Evolutionary conservation across 2,329 filamentous ascomycete genomes (phyloP), one percentile per base, ranked within the genome.

Genomic region (Aspergillus hiratsukae): DNA sequence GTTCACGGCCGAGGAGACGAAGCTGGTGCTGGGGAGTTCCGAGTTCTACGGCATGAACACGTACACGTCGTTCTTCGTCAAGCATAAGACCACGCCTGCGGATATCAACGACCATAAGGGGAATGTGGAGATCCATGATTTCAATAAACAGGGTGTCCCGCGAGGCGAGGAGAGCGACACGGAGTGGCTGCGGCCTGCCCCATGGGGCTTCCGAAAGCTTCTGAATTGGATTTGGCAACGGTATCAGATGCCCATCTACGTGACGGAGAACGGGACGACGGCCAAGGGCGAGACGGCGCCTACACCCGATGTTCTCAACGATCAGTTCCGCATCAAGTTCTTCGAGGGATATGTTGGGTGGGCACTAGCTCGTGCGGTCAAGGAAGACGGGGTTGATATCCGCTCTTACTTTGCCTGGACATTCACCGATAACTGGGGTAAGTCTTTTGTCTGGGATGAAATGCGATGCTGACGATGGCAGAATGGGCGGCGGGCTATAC

Each of bases 41-140:
- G 89, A 92, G 77, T 93, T 92, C 75, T 93, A 92, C 74, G 90
- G 89, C 70, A 91, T 91, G 88, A 92, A 93, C 78, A 87, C 89
- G 76, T 93, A 93, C 78, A 91, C 88, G 21, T 86, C 89, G 66
- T 89, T 91, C 78, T 93, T 89, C 75, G 83, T 92, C 75, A 85
- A 85, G 74, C 87, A 91, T 76, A 83, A 83, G 66, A 78, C 80
- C 27, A 81, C 80, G 2, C 75, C 80, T 0, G 54, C 66, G 8
- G 66, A 69, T 53, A 55, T 78, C 9, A 82, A 88, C 54, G 89
- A 93, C 76, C 86, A 85, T 73, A 77, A 84, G 41, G 89, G 90
- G 49, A 87, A 93, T 74, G 77, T 92, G 40, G 86, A 91, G 64
- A 80, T 84, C 2, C 79, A 84, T 50, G 83, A 87, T 65, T 80